Conservation (phyloP, 2,329 filamentous ascomycete genomes). For the Arthrobotrys pseudoclavata region DNA sequence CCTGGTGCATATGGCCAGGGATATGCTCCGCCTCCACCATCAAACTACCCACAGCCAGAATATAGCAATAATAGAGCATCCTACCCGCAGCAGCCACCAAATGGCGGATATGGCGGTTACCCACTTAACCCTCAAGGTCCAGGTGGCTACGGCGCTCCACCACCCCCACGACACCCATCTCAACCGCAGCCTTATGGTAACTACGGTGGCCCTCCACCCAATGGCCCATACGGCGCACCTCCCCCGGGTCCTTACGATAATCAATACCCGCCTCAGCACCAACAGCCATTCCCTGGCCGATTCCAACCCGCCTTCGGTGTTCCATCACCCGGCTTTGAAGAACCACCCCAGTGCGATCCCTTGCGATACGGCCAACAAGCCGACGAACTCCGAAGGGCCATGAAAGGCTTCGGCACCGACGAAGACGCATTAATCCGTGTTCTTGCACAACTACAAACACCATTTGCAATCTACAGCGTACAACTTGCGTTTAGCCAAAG, state of each 20-base stretch:
- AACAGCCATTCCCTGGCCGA: conserved; percentile 65
- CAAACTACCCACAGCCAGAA: conserved; percentile 65
- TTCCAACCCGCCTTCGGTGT: conserved; percentile 64
- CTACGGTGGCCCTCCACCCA: conserved; percentile 61
- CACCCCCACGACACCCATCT: conserved; percentile 61
- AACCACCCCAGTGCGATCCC: conserved; percentile 65
- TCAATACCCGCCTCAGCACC: conserved; percentile 60
- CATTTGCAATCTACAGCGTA: conserved; percentile 80
- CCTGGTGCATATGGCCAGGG: conserved; percentile 28
- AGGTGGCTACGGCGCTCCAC: conserved; percentile 55
- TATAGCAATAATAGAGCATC: conserved; percentile 63
- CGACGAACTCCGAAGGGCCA: conserved; percentile 80
- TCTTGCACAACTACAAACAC: conserved; percentile 77
- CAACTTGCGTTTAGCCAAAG: conserved; percentile 76
- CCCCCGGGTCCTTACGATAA: conserved; percentile 27
- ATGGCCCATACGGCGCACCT: conserved; percentile 17
- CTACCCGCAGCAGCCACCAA: conserved; percentile 63
- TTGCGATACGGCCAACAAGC: conserved; percentile 77
- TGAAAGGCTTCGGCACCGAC: conserved; percentile 95
- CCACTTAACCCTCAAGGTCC: conserved; percentile 46
- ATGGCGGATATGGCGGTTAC: conserved; percentile 63
- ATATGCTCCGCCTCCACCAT: conserved; percentile 61
- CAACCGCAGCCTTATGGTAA: conserved; percentile 57
- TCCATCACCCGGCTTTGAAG: conserved; percentile 65
- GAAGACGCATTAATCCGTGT: conserved; percentile 80